Base-by-base conservation (phyloP, 2,329 filamentous ascomycete genomes). In the Harringtonia lauricola region DNA sequence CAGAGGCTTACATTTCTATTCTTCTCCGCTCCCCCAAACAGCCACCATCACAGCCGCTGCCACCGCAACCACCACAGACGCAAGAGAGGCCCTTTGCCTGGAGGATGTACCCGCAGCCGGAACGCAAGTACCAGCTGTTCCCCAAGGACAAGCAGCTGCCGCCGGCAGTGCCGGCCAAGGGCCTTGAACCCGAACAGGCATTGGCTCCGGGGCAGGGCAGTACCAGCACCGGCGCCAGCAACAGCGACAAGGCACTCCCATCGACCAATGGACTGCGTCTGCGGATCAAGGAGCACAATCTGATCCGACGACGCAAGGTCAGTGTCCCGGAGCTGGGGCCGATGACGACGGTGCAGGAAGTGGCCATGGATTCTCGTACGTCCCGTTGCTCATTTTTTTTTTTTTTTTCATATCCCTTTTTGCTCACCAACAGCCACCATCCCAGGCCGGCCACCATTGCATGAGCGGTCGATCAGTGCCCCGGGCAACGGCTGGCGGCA, bases 281-380 rank as follows among this genome's bases (percentile, higher is more conserved):
- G 47, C 70, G 73, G 44, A 65, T 75, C 54, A 79, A 75, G 56
- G 74, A 79, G 52, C 70, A 74, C 54, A 74, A 68, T 50, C 60
- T 76, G 45, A 67, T 62, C 40, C 66, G 77, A 48, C 69, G 79
- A 52, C 71, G 78, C 49, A 83, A 83, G 55, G 64, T 75, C 52
- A 81, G 74, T 59, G 72, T 80, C 14, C 73, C 76, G 10, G 80
- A 83, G 48, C 59, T 81, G 39, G 79, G 76, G 2, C 76, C 76
- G 29, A 80, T 82, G 78, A 81, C 78, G 6, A 82, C 79, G 2
- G 79, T 83, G 14, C 77, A 82, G 50, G 79, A 83, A 55, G 61
- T 72, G 39, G 59, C 76, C 41, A 82, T 83, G 77, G 80, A 84
- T 60, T 83, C 80, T 54, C 80, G 80, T 84, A 66, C 65, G 79